A percentile compares a stretch with the other conserved stretches of the same genome.
Conservation (phyloP, 179 eudicot genomes). For the Carnegiea gigantea region DNA sequence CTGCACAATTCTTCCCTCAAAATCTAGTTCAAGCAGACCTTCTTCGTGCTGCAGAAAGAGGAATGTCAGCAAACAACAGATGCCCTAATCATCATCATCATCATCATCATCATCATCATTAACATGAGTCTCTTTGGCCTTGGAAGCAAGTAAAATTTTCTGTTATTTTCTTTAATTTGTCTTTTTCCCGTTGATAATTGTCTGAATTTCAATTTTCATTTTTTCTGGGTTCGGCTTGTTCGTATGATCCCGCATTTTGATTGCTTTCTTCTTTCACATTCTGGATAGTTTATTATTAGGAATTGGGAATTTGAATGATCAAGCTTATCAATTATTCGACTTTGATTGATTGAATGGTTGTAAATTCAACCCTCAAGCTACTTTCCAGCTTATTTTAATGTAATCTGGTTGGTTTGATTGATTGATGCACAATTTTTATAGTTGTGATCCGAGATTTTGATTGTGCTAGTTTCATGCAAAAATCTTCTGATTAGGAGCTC, state of each 20-base stretch:
- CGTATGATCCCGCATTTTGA: neutral
- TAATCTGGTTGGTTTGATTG: neutral
- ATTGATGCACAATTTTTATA: neutral
- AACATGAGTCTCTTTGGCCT: conserved; percentile 62
- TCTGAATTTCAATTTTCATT: neutral
- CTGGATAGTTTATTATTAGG: neutral
- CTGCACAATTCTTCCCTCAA: neutral
- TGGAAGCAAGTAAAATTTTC: conserved; percentile 47
- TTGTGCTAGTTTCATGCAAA: neutral
- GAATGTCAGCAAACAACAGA: neutral
- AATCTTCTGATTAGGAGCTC: neutral
- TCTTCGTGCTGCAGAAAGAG: neutral
- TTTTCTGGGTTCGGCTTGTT: neutral
- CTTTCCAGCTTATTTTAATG: neutral
- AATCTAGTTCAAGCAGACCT: neutral
- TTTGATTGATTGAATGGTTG: neutral
- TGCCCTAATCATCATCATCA: neutral
- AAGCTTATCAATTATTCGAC: neutral
- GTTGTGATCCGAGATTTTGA: neutral
- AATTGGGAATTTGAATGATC: neutral
- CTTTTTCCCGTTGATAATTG: neutral
- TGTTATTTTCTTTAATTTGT: neutral
- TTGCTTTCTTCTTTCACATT: neutral
- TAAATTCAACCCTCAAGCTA: neutral
- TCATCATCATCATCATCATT: neutral